Evolutionary conservation across 1,284 basidiomycete genomes (phyloP), one percentile per base, ranked within the genome.

Genomic region (Fomitopsis palustris): DNA sequence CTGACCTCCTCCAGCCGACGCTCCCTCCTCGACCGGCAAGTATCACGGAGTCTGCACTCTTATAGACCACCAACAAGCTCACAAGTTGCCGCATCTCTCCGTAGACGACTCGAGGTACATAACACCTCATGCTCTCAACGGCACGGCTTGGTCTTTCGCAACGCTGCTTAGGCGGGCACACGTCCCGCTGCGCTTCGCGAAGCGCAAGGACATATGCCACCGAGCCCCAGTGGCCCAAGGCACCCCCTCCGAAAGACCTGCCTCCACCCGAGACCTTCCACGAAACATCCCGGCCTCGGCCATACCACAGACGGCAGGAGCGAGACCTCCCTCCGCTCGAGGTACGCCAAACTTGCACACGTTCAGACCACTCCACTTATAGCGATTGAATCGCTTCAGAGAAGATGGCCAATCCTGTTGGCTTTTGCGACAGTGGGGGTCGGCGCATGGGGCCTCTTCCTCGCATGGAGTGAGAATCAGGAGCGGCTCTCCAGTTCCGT

Each of bases 401-500:
- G 74, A 64, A 74, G 75, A 66, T 90, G 88, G 88, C 88, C 87
- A 0, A 68, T 78, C 25, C 67, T 85, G n/a, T 71, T 86, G 23
- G 80, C 75, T 0, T 74, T 84, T 51, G 75, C 78, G 14, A 72
- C 76, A 0, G 61, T 82, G 17, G 90, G 88, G 17, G 70, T 88
- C 3, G 72, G 81, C 2, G 82, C 80, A 12, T 92, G 90, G 90
- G 82, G 74, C 14, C 78, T 76, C 3, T 92, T 92, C 71, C 78
- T 90, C 63, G 77, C 80, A 29, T 85, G 83, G 64, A 84, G 84
- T 9, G 86, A 85, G 59, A 92, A 92, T 74, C 84, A 89, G 68
- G 90, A 92, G 69, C 86, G 85, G 65, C 77, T 91, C 25, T 83
- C 88, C n/a, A 87, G 84, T 64, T 92, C 90, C 4, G 84, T 91